Evolutionary conservation across 1,139 yeast genomes (phyloP).

Genomic region (Casaregolazyma suthepensis): DNA sequence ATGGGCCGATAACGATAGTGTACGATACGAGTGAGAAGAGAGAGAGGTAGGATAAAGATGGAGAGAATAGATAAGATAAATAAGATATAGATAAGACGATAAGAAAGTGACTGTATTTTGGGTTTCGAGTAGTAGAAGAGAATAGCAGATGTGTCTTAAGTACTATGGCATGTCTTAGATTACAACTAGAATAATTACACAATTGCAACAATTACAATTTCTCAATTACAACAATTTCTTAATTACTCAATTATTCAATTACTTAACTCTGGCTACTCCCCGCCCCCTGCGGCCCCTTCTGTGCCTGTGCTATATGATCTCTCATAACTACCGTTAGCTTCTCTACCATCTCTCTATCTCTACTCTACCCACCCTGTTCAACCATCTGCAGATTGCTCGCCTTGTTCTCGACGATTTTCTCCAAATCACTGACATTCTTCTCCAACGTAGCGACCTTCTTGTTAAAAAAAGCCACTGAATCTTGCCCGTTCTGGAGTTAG

Average conservation of each 20-base stretch:
- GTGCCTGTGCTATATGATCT: conserved; percentile 11
- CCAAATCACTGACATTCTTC: conserved; percentile 68
- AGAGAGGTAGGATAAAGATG: neutral
- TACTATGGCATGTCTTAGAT: too few species aligned
- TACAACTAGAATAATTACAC: neutral
- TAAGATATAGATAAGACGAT: neutral
- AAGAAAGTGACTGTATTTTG: too few species aligned
- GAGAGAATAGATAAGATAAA: neutral
- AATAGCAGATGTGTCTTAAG: too few species aligned
- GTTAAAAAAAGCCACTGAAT: conserved; percentile 68
- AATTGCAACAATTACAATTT: neutral
- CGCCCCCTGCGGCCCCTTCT: conserved; percentile 4
- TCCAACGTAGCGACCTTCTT: conserved; percentile 66
- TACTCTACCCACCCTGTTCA: conserved; percentile 26
- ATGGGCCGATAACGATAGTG: conserved; percentile 74
- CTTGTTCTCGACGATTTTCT: conserved; percentile 50
- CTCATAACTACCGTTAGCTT: conserved; percentile 10
- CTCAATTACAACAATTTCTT: neutral
- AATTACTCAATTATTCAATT: too few species aligned
- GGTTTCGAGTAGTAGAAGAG: too few species aligned
- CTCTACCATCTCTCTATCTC: neutral
- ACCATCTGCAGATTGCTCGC: conserved; percentile 28
- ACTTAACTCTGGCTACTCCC: neutral
- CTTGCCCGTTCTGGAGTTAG: conserved; percentile 31
- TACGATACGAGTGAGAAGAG: conserved; percentile 47